Evolutionary conservation across 2,329 filamentous ascomycete species (phyloP).

Genomic region (Venturia pyrina): DNA sequence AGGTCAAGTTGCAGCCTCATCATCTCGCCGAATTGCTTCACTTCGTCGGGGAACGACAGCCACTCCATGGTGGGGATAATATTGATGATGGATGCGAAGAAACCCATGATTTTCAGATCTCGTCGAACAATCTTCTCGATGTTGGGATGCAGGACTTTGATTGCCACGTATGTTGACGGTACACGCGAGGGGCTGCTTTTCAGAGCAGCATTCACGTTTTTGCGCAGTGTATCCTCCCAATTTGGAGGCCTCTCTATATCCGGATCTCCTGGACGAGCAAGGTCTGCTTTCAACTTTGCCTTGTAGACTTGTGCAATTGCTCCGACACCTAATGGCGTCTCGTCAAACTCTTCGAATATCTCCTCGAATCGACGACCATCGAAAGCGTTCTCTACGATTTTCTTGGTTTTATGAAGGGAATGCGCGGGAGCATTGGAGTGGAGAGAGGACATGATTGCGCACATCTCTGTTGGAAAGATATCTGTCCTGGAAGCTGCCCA

Average conservation of each 20-base stretch:
- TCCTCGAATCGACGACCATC: conserved; percentile 70
- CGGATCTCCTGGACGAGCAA: conserved; percentile 53
- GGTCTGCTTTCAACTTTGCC: conserved; percentile 73
- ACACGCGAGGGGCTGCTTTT: conserved; percentile 79
- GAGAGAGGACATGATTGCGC: conserved; percentile 82
- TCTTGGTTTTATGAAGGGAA: conserved; percentile 67
- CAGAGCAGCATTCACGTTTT: conserved; percentile 74
- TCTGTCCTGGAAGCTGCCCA: conserved; percentile 96
- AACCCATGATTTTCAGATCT: conserved; percentile 85
- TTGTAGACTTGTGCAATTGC: conserved; percentile 98
- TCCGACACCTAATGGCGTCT: conserved; percentile 80
- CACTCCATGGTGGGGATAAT: conserved; percentile 89
- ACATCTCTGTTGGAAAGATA: conserved; percentile 91
- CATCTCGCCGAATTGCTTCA: conserved; percentile 92
- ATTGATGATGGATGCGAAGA: conserved; percentile 80
- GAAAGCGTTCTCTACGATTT: conserved; percentile 73
- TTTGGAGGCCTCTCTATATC: conserved; percentile 46
- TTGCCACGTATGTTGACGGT: conserved; percentile 83
- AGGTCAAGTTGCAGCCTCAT: conserved; percentile 96
- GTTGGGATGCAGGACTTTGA: conserved; percentile 89
- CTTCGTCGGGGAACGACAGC: conserved; percentile 92
- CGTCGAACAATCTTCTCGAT: conserved; percentile 85
- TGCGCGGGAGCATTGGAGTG: conserved; percentile 94
- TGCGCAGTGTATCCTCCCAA: conserved; percentile 59
- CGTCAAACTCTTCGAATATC: conserved; percentile 93